Conservation (phyloP, 2,329 filamentous ascomycete species). For the Fusarium sp. region DNA sequence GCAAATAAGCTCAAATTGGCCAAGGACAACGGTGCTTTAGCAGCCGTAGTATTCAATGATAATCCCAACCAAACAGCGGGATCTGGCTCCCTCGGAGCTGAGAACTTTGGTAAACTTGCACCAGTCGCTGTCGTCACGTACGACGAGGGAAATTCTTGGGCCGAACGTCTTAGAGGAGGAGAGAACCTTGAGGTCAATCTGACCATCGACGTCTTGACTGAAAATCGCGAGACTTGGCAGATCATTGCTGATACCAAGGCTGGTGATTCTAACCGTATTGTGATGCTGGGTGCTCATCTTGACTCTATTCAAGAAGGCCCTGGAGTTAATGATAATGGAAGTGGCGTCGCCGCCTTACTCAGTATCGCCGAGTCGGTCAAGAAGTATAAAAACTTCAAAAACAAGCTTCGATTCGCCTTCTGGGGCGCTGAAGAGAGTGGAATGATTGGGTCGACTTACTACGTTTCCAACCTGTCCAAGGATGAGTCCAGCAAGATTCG, state of each 20-base stretch:
- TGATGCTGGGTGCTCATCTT: slow-evolving; percentile 54
- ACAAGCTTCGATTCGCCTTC: slow-evolving; percentile 55
- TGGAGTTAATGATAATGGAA: slow-evolving; percentile 55
- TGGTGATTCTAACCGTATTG: slow-evolving; percentile 51
- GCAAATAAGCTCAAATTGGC: slow-evolving; percentile 54
- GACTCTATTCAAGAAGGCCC: slow-evolving; percentile 53
- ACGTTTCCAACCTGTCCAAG: slow-evolving; percentile 48
- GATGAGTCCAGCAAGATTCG: slow-evolving; percentile 63
- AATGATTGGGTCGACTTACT: slow-evolving; percentile 54
- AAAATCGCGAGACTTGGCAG: slow-evolving; percentile 52
- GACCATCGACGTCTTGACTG: slow-evolving; percentile 50
- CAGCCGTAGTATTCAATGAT: slow-evolving; percentile 71
- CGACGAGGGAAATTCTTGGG: slow-evolving; percentile 50
- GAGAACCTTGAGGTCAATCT: slow-evolving; percentile 48
- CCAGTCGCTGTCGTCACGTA: slow-evolving; percentile 49
- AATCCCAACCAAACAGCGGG: slow-evolving; percentile 53
- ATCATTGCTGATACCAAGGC: slow-evolving; percentile 54
- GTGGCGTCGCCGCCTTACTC: slow-evolving; percentile 49
- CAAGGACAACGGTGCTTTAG: slow-evolving; percentile 49
- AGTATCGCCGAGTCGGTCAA: slow-evolving; percentile 49
- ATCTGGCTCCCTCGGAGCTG: slow-evolving; percentile 62
- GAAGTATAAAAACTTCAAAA: slow-evolving; percentile 50
- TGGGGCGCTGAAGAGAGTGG: slow-evolving; percentile 56
- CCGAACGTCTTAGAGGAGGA: slow-evolving; percentile 43
- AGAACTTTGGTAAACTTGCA: slow-evolving; percentile 48